Evolutionary conservation across 1,139 yeast genomes (phyloP), one percentile per base, ranked within the genome.

Genomic region (Saccharomycopsis crataegensis): DNA sequence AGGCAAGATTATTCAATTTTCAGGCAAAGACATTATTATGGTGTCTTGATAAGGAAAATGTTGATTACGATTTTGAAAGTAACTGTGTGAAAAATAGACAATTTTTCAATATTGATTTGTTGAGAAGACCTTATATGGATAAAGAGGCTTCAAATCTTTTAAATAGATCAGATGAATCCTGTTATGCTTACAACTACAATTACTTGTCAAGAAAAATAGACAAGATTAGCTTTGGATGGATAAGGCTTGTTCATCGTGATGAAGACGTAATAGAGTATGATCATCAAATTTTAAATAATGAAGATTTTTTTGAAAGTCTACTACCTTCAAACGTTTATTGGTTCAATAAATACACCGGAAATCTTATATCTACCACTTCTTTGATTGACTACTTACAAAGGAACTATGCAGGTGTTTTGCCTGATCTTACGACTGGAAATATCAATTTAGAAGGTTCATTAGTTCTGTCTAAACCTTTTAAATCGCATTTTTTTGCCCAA

Each of bases 1-100:
- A 71, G 33, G 74, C 83, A 0, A 68, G 70, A 6, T 67, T 83
- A 11, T 65, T 83, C 28, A 71, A 72, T 6, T 87, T 83, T 59
- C 96, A 87, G 62, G 70, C 74, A 6, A 79, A 77, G 51, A 76
- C 93, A 0, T 77, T 87, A 0, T 65, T 72, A 32, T 87, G 95
- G 95, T 70, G 84, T 59, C 65, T 87, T 6, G 59, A 68, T 0
- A 75, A 74, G 58, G 96, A 87, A 63, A 78, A 83, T 37, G 76
- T 75, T n/a, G 53, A 56, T 6, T 72, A 78, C 54, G 68, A 73
- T 52, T 60, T 61, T 11, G 59, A 63, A 0, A 62, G 70, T 0
- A 58, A 58, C 6, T 7, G 49, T 1, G 64, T 67, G 0, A 59
- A 54, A 16, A 31, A 48, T 16, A 31, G 54, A 3, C 54, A 55